phyloP scores from a whole-genome alignment of 2,329 filamentous ascomycete species.

The Sporothrix luriei region DNA sequence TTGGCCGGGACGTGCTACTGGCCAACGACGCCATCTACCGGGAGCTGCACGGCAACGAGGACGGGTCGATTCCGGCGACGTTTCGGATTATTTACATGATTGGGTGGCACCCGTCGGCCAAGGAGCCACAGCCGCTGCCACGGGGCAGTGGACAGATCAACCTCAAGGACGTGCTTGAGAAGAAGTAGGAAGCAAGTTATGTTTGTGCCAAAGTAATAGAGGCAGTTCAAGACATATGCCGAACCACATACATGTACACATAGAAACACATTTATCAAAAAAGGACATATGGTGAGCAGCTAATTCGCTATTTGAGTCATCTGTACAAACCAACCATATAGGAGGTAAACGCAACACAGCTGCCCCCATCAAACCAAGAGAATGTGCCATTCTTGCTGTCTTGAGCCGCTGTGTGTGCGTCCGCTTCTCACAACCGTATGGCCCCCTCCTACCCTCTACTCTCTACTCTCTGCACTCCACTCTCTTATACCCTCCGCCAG shows the following conservation, averaged over 20 bases:
- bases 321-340: neutral
- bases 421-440: no score
- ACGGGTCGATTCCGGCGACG: slow-evolving; percentile 79
- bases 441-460: neutral
- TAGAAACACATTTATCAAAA: neutral
- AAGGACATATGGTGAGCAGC: neutral
- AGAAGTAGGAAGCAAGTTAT: slow-evolving; percentile 42
- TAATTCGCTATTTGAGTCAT: slow-evolving; percentile 5
- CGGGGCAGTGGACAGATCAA: slow-evolving; percentile 85
- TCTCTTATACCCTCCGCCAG: slow-evolving; percentile 78
- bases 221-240: neutral
- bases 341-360: neutral
- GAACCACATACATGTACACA: neutral
- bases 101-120: slow-evolving; percentile 85
- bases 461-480: no score
- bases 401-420: no score
- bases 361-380: neutral
- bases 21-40: slow-evolving; percentile 88
- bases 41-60: slow-evolving; percentile 80
- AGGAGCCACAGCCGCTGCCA: slow-evolving; percentile 76
- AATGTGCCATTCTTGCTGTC: neutral
- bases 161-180: slow-evolving; percentile 75
- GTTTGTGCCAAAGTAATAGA: slow-evolving; percentile 5
- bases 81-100: slow-evolving; percentile 99
- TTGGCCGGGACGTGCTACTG: slow-evolving; percentile 80